Percentiles rank a stretch among this genome's conserved stretches.
These are phyloP conservation scores for Fraxinus latifolia DNA, from an alignment of 305 asterid genomes.

Conservation along the genomic window DNA sequence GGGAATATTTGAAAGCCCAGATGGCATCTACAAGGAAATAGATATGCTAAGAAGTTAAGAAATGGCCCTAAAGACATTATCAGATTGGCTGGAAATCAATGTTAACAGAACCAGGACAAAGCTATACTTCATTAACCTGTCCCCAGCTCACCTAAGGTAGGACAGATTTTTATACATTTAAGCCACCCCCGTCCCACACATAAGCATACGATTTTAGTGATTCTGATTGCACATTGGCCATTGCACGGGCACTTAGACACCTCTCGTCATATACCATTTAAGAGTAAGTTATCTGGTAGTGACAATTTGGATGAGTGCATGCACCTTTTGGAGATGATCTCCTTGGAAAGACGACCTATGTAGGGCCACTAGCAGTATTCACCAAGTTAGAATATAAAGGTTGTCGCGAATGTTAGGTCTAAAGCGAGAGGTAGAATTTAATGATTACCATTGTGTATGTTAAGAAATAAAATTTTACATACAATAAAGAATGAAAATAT, in stretches of 20 bases:
- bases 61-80: constrained; percentile 79
- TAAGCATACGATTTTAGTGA: neutral
- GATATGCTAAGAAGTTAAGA: constrained; percentile 78
- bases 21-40: constrained; percentile 68
- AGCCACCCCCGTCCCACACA: neutral
- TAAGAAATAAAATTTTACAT: too few species aligned
- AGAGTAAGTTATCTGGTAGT: neutral
- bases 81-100: constrained; percentile 85
- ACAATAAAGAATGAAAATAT: too few species aligned
- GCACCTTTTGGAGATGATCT: neutral
- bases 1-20: constrained; percentile 65
- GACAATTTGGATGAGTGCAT: neutral
- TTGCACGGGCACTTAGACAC: neutral
- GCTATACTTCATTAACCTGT: constrained; percentile 68
- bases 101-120: constrained; percentile 60
- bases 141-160: constrained; percentile 82
- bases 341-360: neutral
- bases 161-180: neutral
- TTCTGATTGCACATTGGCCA: neutral
- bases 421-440: neutral
- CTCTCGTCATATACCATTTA: neutral
- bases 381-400: neutral
- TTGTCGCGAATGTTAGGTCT: neutral
- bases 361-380: neutral
- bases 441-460: neutral